Conservation (phyloP, 768 basidiomycete species). For the Tylopilus subfusipes region DNA sequence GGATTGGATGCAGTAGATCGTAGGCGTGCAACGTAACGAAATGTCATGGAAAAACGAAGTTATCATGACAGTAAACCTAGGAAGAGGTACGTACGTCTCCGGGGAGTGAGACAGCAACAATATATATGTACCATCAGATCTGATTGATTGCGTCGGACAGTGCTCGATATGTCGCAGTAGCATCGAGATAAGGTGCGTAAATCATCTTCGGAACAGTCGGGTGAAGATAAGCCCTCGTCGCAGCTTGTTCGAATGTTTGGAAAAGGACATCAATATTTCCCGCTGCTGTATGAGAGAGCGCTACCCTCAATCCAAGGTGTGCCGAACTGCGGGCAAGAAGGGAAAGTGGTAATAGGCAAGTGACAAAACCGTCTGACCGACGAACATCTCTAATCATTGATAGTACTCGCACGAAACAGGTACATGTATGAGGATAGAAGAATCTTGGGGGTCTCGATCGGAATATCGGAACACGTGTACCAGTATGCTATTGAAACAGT, state of each 20-base stretch:
- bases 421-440: neutral
- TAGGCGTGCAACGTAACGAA: neutral
- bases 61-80: neutral
- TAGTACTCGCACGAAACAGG: neutral
- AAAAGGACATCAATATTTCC: neutral
- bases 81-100: too few species aligned
- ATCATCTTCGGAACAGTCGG: neutral
- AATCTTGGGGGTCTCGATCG: neutral
- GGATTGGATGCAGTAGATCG: neutral
- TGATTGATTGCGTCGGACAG: neutral
- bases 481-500: slow-evolving; percentile 20
- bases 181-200: neutral
- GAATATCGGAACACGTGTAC: slow-evolving; percentile 18
- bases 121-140: neutral
- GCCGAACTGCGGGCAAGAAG: too few species aligned
- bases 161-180: neutral
- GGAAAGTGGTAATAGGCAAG: too few species aligned
- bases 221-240: neutral
- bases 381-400: slow-evolving; percentile 1
- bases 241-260: neutral
- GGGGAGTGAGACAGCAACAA: neutral
- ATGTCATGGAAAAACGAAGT: neutral
- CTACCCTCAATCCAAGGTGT: neutral
- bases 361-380: neutral
- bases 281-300: neutral